These are phyloP conservation scores for Talaromyces sp. DNA, from an alignment of 2,329 filamentous ascomycete genomes.

Conservation along the genomic window DNA sequence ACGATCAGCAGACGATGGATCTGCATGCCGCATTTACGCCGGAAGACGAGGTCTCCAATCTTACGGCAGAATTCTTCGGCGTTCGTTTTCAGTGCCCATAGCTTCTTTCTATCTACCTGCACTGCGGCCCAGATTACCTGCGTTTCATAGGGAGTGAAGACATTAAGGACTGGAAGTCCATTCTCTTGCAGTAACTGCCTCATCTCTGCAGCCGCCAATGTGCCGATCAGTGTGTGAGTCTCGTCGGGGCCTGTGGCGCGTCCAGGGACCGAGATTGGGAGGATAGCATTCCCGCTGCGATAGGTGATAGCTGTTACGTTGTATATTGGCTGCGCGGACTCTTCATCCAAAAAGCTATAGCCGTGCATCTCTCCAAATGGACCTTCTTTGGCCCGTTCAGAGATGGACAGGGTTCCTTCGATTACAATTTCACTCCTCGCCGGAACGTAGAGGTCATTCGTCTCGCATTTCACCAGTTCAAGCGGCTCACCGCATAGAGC, in stretches of 20 bases:
- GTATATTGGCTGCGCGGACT: constrained; percentile 36
- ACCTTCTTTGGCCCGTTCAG: constrained; percentile 42
- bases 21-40: constrained; percentile 39
- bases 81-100: constrained; percentile 52
- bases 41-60: constrained; percentile 41
- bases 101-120: constrained; percentile 53
- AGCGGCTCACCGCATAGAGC: constrained; percentile 43
- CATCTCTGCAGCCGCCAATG: constrained; percentile 44
- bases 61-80: constrained; percentile 34
- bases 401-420: constrained; percentile 46
- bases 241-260: constrained; percentile 39
- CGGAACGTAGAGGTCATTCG: constrained; percentile 46
- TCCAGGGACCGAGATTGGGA: constrained; percentile 44
- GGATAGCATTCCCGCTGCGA: constrained; percentile 41
- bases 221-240: constrained; percentile 40
- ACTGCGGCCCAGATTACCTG: constrained; percentile 49
- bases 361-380: constrained; percentile 49
- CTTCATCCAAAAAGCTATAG: constrained; percentile 42
- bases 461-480: constrained; percentile 51
- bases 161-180: constrained; percentile 42
- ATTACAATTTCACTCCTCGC: constrained; percentile 50
- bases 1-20: constrained; percentile 35
- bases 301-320: constrained; percentile 47
- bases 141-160: constrained; percentile 43
- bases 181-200: constrained; percentile 31